Base-by-base conservation (phyloP, 164 flowering plant genomes). In the Akebia trifoliata region DNA sequence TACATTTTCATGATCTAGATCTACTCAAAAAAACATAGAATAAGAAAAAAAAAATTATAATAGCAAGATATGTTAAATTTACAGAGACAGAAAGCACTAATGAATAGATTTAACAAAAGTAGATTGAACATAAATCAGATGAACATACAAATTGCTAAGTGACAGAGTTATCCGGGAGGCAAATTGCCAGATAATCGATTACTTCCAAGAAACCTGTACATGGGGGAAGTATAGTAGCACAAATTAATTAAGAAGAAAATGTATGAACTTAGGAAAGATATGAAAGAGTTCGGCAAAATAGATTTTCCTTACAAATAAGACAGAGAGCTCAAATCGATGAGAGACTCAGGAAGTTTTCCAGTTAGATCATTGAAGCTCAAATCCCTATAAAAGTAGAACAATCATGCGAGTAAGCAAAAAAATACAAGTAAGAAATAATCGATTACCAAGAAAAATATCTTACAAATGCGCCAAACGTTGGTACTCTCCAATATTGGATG, bases 171-270 rank as follows among this genome's bases (percentile, higher is more conserved):
- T 86, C 44, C 54, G 62, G 2, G 32, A 21, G 95, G 93, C 15
- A 87, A 59, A 20, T 67, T 32, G 25, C 93, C 90, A 44, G 72
- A 74, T 53, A 90, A 63, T 52, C 37, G 77, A 55, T 90, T 90
- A 54, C 81, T 87, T 52, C 95, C 95, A 32, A 90, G 82, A 74
- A 82, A 85, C 81, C 97, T 87, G 81, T n/a, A 4, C 12, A 62
- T 25, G 10, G 10, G 8, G 20, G 36, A 43, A 64, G 24, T 15
- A 56, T 8, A 17, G 3, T 8, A 22, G 32, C 42, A 31, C 10
- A 31, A 2, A 2, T 4, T 50, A 6, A 29, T 32, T 12, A 30
- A 18, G 14, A 17, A 30, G 54, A 3, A 6, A 5, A 20, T 29
- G 3, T 29, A n/a, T 50, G 3, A 17, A 12, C 35, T 46, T n/a